Evolutionary conservation across 1,139 yeast species (phyloP).

Genomic region (Blastobotrys elegans): DNA sequence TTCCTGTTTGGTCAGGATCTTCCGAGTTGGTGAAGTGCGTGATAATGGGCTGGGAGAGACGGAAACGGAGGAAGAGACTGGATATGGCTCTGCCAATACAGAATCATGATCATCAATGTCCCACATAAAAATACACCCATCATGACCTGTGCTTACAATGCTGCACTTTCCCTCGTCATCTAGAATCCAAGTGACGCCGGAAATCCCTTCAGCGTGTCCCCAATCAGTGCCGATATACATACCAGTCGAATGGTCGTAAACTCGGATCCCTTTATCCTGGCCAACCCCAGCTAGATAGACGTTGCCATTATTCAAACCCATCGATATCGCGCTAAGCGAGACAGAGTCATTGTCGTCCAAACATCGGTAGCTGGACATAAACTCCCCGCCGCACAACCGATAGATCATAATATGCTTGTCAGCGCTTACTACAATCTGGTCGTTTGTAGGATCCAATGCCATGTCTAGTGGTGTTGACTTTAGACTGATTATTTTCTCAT

Average conservation of each 20-base stretch:
- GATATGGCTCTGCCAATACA: not conserved
- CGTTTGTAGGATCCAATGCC: conserved; percentile 24
- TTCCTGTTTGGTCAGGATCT: conserved; percentile 25
- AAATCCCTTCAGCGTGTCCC: conserved; percentile 62
- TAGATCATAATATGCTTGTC: conserved; percentile 48
- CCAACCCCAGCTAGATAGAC: conserved; percentile 42
- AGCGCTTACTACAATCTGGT: conserved; percentile 44
- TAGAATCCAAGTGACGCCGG: conserved; percentile 37
- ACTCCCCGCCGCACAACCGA: conserved; percentile 39
- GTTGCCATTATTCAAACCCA: conserved; percentile 24
- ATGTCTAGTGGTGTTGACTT: conserved; percentile 46
- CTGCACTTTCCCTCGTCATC: no score
- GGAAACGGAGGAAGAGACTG: not conserved
- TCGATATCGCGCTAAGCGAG: conserved; percentile 25
- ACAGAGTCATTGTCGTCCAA: conserved; percentile 25
- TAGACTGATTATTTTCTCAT: conserved; percentile 46
- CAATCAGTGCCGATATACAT: conserved; percentile 46
- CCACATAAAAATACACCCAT: conserved; percentile 31
- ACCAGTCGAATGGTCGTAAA: conserved; percentile 45
- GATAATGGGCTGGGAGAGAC: not conserved
- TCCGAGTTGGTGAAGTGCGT: conserved; percentile 21
- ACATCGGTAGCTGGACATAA: conserved; percentile 41
- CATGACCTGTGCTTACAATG: conserved; percentile 28
- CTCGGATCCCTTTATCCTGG: conserved; percentile 53
- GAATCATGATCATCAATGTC: conserved; percentile 5